Conservation (phyloP, 768 basidiomycete genomes). For the Leccinellum luteum region DNA sequence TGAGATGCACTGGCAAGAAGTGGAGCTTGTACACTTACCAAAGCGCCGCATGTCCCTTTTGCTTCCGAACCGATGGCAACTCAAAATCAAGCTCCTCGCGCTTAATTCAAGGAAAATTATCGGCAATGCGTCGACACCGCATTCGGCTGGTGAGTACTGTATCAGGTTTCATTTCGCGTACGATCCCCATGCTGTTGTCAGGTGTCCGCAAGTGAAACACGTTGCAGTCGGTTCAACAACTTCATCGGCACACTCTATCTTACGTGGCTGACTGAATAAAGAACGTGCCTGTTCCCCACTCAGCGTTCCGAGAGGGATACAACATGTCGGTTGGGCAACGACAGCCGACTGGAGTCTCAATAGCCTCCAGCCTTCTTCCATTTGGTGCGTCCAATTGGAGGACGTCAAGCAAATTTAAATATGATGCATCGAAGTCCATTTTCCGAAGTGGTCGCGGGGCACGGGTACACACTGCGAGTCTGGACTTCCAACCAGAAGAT, state of each 20-base stretch:
- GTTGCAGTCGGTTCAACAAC: neutral
- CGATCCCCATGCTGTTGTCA: neutral
- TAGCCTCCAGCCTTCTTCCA: no score
- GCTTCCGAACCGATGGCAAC: neutral
- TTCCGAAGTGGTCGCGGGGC: neutral
- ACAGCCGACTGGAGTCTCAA: no score
- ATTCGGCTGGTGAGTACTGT: neutral
- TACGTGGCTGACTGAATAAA: neutral
- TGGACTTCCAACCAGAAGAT: neutral
- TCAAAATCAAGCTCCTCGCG: neutral
- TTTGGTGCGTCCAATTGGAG: no score
- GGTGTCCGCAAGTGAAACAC: neutral
- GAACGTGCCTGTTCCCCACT: neutral
- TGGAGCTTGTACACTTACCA: neutral
- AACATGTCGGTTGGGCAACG: neutral
- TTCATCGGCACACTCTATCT: neutral
- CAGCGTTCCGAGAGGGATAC: neutral
- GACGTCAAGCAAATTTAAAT: neutral
- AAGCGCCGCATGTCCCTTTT: neutral
- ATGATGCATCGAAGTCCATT: neutral
- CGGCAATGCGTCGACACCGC: neutral
- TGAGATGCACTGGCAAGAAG: neutral
- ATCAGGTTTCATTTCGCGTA: conserved; percentile 3
- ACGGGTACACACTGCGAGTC: neutral
- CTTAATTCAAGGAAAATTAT: neutral